Evolutionary conservation across 176 grass and related monocot species (phyloP).

Genomic region (Ananas comosus): DNA sequence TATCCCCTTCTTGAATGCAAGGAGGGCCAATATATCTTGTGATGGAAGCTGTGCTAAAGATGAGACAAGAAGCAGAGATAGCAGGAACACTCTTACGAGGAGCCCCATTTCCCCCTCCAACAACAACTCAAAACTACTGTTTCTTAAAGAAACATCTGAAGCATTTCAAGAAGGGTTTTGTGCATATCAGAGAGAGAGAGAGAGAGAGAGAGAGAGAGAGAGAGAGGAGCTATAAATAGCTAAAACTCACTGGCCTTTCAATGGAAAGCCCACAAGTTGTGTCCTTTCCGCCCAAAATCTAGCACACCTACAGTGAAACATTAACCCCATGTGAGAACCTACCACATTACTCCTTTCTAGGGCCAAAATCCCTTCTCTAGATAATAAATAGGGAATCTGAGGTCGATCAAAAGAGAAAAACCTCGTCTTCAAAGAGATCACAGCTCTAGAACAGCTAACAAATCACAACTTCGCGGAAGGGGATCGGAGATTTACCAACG

Average conservation of each 20-base stretch:
- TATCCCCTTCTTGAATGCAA: slow-evolving; percentile 96
- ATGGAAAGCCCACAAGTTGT: background rate
- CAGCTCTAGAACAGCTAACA: slow-evolving; percentile 11
- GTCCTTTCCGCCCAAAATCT: no score
- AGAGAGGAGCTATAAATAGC: background rate
- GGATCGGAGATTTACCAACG: slow-evolving; percentile 7
- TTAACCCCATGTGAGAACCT: no score
- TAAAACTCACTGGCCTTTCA: background rate
- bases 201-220: background rate
- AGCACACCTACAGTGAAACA: no score
- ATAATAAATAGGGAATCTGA: slow-evolving; percentile 1
- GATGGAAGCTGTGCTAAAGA: slow-evolving; percentile 73
- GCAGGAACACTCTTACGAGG: slow-evolving; percentile 30
- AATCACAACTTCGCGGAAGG: slow-evolving; percentile 6
- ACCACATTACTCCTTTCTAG: slow-evolving; percentile 6
- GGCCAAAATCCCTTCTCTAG: slow-evolving; percentile 3
- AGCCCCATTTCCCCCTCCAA: slow-evolving; percentile 35
- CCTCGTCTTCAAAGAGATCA: slow-evolving; percentile 9
- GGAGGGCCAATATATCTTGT: slow-evolving; percentile 74
- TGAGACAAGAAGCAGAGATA: slow-evolving; percentile 40
- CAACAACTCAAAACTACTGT: slow-evolving; percentile 5
- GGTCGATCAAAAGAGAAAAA: slow-evolving; percentile 7
- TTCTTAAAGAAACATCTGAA: slow-evolving; percentile 9
- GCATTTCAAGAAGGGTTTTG: slow-evolving; percentile 19
- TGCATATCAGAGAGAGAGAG: background rate